phyloP scores from a whole-genome alignment of 2,329 filamentous ascomycete species.

The Chaetomiaceae sp. region DNA sequence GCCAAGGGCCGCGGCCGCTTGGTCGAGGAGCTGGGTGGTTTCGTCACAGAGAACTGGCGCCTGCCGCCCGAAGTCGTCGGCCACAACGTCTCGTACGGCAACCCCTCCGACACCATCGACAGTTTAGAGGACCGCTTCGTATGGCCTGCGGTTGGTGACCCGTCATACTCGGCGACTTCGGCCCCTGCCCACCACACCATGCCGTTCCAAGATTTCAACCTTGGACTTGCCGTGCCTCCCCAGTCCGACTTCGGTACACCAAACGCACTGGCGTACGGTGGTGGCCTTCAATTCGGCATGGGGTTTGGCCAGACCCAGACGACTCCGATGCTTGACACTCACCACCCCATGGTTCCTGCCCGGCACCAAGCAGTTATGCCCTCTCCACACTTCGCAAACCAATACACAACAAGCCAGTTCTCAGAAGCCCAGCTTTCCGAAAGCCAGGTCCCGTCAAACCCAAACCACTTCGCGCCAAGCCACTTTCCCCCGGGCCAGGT shows the following conservation, averaged over 20 bases:
- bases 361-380: neutral
- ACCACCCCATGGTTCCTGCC: neutral
- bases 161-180: slow-evolving; percentile 19
- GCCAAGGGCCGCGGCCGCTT: slow-evolving; percentile 40
- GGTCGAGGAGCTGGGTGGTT: slow-evolving; percentile 32
- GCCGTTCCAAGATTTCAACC: too few species aligned
- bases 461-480: neutral
- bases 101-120: neutral
- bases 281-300: too few species aligned
- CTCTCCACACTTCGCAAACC: neutral
- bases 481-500: slow-evolving; percentile 28
- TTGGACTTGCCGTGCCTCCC: too few species aligned
- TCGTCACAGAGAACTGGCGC: slow-evolving; percentile 50
- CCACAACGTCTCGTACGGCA: slow-evolving; percentile 33
- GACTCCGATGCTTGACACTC: neutral
- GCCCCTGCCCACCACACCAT: neutral
- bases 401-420: slow-evolving; percentile 22
- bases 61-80: slow-evolving; percentile 63
- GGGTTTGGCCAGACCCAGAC: neutral
- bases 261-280: too few species aligned
- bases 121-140: neutral
- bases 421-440: too few species aligned
- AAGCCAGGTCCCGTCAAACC: too few species aligned
- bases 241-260: too few species aligned
- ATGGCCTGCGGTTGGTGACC: too few species aligned